Evolutionary conservation across 73 alveolate genomes (phyloP), one percentile per base, ranked within the genome.

Genomic region (Blepharisma japonicum): DNA sequence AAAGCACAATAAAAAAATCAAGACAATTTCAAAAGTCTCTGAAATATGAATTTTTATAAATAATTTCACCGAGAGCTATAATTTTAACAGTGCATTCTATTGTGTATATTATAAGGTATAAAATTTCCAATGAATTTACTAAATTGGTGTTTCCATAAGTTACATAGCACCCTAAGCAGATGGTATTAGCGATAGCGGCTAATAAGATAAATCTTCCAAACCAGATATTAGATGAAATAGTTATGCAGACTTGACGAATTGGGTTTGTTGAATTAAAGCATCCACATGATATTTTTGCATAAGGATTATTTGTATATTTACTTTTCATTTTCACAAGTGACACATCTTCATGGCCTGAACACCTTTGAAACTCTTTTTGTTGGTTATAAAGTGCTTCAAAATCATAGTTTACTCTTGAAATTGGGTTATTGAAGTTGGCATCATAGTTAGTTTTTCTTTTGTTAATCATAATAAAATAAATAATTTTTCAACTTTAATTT

Each of bases 11-110:
- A 3, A 86, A 54, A 25, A 89, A 82, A 81, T 91, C 95, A 27
- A 91, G 77, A 4, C 83, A 61, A 72, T 90, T 90, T 94, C 97
- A 90, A 20, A 81, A 21, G 48, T 90, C 97, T 70, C 97, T 81
- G 51, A 90, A 61, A 51, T 90, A 90, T 2, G 89, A 68, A 27
- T 38, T 45, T 25, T 42, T 45, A 21, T 71, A 55, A 6, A 81
- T 70, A 42, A 85, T 55, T 45, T 81, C 81, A 6, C 92, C 92
- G 45, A 82, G 14, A 50, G 86, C 92, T 7, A 81, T 53, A n/a
- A 85, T 71, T 46, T 85, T 85, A 18, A 85, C 25, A 6, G 70
- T 71, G 50, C 84, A 85, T 76, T 85, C 92, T 20, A 82, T 42
- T 21, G 92, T 85, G 55, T 81, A 85, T 7, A 70, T 32, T 45